Percentiles rank a stretch among this genome's conserved stretches.
Evolutionary conservation across 2,329 filamentous ascomycete species (phyloP).

Genomic region (Botrytis porri): DNA sequence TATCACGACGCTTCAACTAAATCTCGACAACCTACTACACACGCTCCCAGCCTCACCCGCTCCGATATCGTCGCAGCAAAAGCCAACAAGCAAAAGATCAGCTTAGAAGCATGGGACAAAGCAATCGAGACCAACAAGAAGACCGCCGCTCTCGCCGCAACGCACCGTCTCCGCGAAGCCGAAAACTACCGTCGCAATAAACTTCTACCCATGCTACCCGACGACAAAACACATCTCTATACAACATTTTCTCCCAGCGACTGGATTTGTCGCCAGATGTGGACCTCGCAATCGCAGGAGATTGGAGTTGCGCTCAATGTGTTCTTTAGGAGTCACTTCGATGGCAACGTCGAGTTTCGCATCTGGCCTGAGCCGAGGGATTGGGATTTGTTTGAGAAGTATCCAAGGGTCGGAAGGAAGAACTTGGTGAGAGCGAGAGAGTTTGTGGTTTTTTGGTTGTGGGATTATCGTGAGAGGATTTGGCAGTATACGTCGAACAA

Average conservation of each 20-base stretch:
- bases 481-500: neutral
- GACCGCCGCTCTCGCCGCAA: neutral
- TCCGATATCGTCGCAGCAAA: neutral
- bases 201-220: neutral
- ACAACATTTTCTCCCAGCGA: neutral
- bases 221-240: neutral
- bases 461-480: neutral
- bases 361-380: neutral
- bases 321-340: neutral
- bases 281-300: neutral
- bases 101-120: neutral
- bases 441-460: neutral
- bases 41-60: accelerated
- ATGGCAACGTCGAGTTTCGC: neutral
- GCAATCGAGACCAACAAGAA: neutral
- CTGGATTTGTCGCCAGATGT: neutral
- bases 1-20: neutral
- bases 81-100: neutral
- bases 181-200: neutral
- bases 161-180: neutral
- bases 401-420: neutral
- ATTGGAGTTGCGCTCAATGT: neutral
- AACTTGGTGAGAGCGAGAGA: neutral
- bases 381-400: neutral
- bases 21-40: neutral